phyloP scores from a whole-genome alignment of 2,329 filamentous ascomycete species.

The Chaetomium sp. region DNA sequence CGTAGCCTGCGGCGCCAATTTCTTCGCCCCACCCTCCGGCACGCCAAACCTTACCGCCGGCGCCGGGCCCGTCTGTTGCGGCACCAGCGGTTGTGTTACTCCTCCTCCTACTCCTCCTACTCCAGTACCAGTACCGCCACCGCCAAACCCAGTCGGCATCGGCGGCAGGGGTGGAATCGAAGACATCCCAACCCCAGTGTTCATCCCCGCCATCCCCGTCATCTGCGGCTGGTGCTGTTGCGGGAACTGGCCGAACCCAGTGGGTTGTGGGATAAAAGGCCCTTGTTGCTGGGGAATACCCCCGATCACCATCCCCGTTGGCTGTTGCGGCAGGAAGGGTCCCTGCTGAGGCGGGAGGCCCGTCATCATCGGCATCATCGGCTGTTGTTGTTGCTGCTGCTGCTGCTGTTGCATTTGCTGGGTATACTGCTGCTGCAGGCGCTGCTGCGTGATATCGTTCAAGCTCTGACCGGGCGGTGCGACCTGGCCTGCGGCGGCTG shows the following conservation, averaged over 20 bases:
- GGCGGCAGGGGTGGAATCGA: background rate
- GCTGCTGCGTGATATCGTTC: constrained; percentile 62
- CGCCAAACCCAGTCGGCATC: constrained; percentile 13
- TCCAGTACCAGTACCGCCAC: too few species aligned
- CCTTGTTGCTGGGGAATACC: constrained; percentile 34
- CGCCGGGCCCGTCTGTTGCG: constrained; percentile 78
- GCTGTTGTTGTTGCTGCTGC: constrained; percentile 35
- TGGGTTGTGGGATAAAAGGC: constrained; percentile 11
- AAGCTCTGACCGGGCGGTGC: constrained; percentile 71
- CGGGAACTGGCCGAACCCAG: constrained; percentile 25
- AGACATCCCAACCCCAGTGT: constrained; percentile 39
- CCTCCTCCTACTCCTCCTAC: too few species aligned
- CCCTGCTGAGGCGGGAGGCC: background rate
- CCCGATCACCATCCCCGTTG: constrained; percentile 26
- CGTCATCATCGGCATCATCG: constrained; percentile 42
- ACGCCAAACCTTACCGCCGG: constrained; percentile 88
- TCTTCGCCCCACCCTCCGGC: constrained; percentile 57
- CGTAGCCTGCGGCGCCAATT: constrained; percentile 77
- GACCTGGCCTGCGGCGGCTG: constrained; percentile 40
- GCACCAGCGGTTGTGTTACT: constrained; percentile 51
- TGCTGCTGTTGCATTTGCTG: constrained; percentile 33
- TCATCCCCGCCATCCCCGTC: constrained; percentile 43
- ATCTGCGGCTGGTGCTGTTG: constrained; percentile 42
- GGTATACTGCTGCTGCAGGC: constrained; percentile 56
- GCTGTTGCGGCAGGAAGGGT: constrained; percentile 6